Conservation (phyloP, 805 yeast species). For the Candida xyloterini region DNA sequence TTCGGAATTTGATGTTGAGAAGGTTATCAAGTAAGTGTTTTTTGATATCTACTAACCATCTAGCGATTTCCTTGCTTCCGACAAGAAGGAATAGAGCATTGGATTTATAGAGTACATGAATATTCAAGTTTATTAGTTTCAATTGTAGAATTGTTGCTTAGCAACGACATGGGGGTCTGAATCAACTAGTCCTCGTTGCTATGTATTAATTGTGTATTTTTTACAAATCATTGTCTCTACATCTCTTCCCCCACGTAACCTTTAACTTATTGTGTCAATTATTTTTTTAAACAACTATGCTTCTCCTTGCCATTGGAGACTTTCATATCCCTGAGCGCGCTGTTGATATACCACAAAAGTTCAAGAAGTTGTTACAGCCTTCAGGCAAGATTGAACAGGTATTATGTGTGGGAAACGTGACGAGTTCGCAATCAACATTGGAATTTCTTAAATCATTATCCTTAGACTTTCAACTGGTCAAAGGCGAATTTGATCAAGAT, state of each 20-base stretch:
- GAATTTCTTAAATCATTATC: conserved; percentile 66
- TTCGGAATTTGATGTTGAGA: conserved; percentile 33
- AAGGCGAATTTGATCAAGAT: conserved; percentile 75
- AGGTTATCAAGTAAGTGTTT: conserved; percentile 30
- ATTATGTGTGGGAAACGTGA: conserved; percentile 78
- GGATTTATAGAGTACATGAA: not conserved
- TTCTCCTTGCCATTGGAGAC: conserved; percentile 82
- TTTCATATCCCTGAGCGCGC: conserved; percentile 87
- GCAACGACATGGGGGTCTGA: too few relatives aligned
- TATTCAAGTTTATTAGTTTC: not conserved
- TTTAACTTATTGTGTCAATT: not conserved
- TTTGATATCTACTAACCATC: conserved; percentile 2
- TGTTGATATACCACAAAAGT: conserved; percentile 56
- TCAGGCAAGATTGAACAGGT: conserved; percentile 79
- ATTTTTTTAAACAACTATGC: conserved; percentile 39
- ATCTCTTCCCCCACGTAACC: not conserved
- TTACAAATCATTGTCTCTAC: too few relatives aligned
- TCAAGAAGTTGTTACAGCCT: conserved; percentile 74
- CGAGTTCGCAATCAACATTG: conserved; percentile 60
- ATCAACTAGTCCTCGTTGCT: too few relatives aligned
- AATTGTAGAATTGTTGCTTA: not conserved
- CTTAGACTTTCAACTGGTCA: conserved; percentile 68
- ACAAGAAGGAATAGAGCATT: conserved; percentile 20
- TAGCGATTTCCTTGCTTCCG: conserved; percentile 29
- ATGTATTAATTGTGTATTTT: too few relatives aligned